These are phyloP conservation scores for Limonium bicolor DNA, from an alignment of 148 eudicot species.

Conservation along the genomic window DNA sequence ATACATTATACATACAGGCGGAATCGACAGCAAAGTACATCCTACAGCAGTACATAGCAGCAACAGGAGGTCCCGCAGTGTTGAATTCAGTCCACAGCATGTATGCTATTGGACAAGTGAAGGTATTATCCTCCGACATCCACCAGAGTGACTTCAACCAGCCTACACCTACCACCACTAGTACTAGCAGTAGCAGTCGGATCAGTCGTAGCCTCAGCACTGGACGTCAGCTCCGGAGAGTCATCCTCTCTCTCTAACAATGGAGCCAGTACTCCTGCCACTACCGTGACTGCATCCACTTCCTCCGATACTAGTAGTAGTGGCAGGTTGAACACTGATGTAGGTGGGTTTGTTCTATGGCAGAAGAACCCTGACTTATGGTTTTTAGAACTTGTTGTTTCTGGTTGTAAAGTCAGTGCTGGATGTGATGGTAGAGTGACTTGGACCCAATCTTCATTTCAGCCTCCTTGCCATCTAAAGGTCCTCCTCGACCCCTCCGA, in stretches of 20 bases:
- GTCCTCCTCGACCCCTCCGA: conserved; percentile 3
- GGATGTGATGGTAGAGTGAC: conserved; percentile 48
- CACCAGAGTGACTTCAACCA: conserved; percentile 11
- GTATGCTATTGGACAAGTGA: conserved; percentile 57
- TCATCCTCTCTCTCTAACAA: too few relatives aligned
- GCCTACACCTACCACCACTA: too few relatives aligned
- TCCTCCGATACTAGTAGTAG: background rate
- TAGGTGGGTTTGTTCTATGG: conserved; percentile 50
- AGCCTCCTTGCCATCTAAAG: background rate
- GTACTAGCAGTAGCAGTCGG: too few relatives aligned
- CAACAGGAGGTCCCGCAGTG: conserved; percentile 22
- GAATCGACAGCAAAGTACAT: conserved; percentile 57
- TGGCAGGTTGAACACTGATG: conserved; percentile 10
- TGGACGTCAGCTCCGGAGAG: too few relatives aligned
- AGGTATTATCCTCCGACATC: conserved; percentile 31
- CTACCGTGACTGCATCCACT: too few relatives aligned
- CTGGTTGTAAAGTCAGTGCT: conserved; percentile 40
- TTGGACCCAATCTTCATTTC: conserved; percentile 43
- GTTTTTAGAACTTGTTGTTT: conserved; percentile 47
- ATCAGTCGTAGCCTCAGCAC: too few relatives aligned
- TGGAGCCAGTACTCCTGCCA: too few relatives aligned
- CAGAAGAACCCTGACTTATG: conserved; percentile 56
- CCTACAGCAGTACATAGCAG: conserved; percentile 37
- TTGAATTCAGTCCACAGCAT: conserved; percentile 30
- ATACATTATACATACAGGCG: conserved; percentile 23